Conservation (phyloP, 2,329 filamentous ascomycete species). For the Ophiostoma australiae region DNA sequence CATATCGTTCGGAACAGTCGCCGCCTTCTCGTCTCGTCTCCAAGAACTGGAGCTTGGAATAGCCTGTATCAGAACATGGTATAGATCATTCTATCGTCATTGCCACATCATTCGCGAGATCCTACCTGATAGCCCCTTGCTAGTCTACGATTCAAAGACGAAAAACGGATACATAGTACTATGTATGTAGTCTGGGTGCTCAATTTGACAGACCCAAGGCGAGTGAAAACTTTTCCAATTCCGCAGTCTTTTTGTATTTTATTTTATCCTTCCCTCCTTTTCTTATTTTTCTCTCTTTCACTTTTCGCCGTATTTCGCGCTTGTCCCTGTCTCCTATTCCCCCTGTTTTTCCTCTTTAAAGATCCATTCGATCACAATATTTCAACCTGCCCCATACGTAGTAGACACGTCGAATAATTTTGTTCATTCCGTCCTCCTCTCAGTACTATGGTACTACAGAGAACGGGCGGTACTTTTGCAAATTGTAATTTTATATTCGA, state of each 20-base stretch:
- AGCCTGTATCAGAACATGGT: neutral
- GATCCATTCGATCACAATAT: neutral
- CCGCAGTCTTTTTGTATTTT: neutral
- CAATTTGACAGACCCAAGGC: neutral
- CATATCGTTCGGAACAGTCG: neutral
- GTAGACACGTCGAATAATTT: neutral
- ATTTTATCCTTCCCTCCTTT: neutral
- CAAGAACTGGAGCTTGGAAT: neutral
- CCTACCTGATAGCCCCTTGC: neutral
- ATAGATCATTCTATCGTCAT: conserved; percentile 8
- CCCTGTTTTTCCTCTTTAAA: neutral
- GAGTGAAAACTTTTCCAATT: neutral
- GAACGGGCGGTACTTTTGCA: neutral
- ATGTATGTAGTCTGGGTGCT: too few species aligned
- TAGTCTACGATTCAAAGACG: conserved; percentile 11
- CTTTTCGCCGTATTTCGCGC: neutral
- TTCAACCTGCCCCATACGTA: neutral
- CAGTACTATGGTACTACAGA: neutral
- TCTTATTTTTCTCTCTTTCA: neutral
- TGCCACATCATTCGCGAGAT: conserved; percentile 14
- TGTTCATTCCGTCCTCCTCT: neutral
- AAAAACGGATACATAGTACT: neutral
- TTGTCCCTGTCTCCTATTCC: neutral
- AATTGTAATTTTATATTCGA: neutral
- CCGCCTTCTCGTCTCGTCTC: too few species aligned